These are phyloP conservation scores for Solanum hybrid DNA, from an alignment of 305 asterid genomes.

Conservation along the genomic window DNA sequence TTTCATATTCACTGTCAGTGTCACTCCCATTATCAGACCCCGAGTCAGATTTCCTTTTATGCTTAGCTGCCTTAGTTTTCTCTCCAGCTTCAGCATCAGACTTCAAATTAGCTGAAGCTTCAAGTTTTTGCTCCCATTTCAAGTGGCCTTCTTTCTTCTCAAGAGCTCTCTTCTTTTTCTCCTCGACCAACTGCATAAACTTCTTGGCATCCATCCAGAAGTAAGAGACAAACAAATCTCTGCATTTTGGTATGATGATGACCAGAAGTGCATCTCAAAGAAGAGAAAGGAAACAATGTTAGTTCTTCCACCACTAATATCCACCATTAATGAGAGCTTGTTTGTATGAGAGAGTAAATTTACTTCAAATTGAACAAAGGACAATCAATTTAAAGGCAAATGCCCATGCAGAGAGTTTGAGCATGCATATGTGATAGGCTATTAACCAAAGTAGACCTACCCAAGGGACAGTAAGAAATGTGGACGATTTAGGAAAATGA, in stretches of 20 bases:
- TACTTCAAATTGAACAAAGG: not conserved
- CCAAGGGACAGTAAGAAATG: not conserved
- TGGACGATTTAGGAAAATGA: not conserved
- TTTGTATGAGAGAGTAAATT: not conserved
- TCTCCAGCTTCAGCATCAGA: constrained; percentile 72
- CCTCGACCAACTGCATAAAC: constrained; percentile 95
- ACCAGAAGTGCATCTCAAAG: constrained; percentile 96
- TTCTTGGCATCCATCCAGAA: constrained; percentile 82
- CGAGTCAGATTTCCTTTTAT: constrained; percentile 51
- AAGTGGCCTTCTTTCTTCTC: constrained; percentile 92
- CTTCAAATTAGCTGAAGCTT: constrained; percentile 73
- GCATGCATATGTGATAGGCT: not conserved
- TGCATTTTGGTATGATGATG: constrained; percentile 99
- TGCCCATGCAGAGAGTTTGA: not conserved
- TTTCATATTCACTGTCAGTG: constrained; percentile 31
- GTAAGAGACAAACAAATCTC: constrained; percentile 59
- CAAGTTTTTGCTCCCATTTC: constrained; percentile 97
- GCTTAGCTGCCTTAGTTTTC: constrained; percentile 37
- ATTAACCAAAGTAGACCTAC: not conserved
- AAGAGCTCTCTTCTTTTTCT: constrained; percentile 75
- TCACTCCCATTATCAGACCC: constrained; percentile 40
- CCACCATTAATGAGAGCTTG: constrained; percentile 13
- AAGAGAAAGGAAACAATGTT: constrained; percentile 91
- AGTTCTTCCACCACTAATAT: constrained; percentile 32
- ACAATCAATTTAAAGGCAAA: not conserved